Conservation (phyloP, 2,329 filamentous ascomycete species). For the Reticulascus tulasneorum region DNA sequence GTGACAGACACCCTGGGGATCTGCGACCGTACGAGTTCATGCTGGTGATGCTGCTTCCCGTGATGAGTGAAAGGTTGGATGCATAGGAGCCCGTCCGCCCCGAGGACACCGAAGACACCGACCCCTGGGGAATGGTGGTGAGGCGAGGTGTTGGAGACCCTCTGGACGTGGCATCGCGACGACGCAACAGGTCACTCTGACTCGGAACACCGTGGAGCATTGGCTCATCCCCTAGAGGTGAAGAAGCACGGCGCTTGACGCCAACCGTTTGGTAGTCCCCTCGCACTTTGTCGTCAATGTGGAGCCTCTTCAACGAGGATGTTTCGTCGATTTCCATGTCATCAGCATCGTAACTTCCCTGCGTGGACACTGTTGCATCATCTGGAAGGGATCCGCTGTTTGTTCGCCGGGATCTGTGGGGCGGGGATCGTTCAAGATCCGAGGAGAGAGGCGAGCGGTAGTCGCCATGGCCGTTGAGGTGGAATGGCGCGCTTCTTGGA, state of each 20-base stretch:
- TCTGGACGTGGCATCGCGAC: slow-evolving; percentile 45
- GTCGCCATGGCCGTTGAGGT: slow-evolving; percentile 29
- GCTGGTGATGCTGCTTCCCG: slow-evolving; percentile 38
- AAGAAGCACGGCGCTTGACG: slow-evolving; percentile 54
- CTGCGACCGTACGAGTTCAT: slow-evolving; percentile 37
- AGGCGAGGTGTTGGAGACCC: slow-evolving; percentile 50
- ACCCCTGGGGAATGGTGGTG: slow-evolving; percentile 40
- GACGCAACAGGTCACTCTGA: slow-evolving; percentile 41
- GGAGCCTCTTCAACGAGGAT: slow-evolving; percentile 45
- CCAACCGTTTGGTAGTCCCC: slow-evolving; percentile 38
- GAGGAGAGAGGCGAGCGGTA: slow-evolving; percentile 41
- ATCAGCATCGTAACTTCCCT: slow-evolving; percentile 39
- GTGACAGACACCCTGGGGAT: slow-evolving; percentile 42
- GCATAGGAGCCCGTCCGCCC: slow-evolving; percentile 46
- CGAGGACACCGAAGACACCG: slow-evolving; percentile 40
- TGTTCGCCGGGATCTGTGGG: slow-evolving; percentile 40
- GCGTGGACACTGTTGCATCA: slow-evolving; percentile 46
- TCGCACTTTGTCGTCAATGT: slow-evolving; percentile 39
- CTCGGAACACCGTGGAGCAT: slow-evolving; percentile 32
- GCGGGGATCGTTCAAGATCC: slow-evolving; percentile 46
- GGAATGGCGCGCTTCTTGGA: slow-evolving; percentile 39
- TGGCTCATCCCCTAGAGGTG: slow-evolving; percentile 46
- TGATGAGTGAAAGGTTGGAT: slow-evolving; percentile 39
- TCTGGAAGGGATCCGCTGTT: too few species aligned
- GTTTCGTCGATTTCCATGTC: slow-evolving; percentile 51